phyloP scores from a whole-genome alignment of 2,329 filamentous ascomycete genomes.

The Daldinia sp. region DNA sequence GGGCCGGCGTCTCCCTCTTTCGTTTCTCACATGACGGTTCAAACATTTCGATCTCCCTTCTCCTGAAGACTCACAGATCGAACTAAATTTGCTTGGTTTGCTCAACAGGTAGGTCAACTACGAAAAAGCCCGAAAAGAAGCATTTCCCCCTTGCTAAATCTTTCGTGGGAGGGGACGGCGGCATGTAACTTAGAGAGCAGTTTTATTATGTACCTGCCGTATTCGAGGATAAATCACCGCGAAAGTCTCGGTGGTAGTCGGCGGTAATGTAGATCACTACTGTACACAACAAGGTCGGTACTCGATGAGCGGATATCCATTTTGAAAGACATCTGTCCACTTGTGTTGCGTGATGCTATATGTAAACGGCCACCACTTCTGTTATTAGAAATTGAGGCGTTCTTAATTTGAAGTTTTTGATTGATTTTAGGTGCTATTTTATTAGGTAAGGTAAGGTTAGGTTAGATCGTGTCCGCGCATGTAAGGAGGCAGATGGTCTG shows the following conservation, averaged over 20 bases:
- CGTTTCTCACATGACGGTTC: constrained; percentile 21
- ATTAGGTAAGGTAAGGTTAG: not conserved
- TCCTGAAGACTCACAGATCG: constrained; percentile 11
- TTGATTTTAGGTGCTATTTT: not conserved
- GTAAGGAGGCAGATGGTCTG: not conserved
- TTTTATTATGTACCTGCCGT: constrained; percentile 21
- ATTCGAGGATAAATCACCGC: constrained; percentile 21
- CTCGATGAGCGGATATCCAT: not conserved
- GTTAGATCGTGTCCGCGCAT: not conserved
- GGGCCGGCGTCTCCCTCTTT: constrained; percentile 9
- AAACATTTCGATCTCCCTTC: constrained; percentile 29
- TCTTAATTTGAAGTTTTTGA: not conserved
- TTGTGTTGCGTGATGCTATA: not conserved
- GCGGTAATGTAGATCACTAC: constrained; percentile 25
- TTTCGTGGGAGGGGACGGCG: constrained; percentile 2
- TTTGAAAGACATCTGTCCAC: constrained; percentile 20
- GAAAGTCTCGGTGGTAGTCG: constrained; percentile 27
- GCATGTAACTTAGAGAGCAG: not conserved
- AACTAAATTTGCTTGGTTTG: constrained; percentile 1
- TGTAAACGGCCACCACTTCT: not conserved
- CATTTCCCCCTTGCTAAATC: constrained; percentile 6
- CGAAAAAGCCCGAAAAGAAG: constrained; percentile 1
- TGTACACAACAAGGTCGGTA: not conserved
- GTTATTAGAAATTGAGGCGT: constrained; percentile 14
- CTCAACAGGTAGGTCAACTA: not conserved